Evolutionary conservation across 2,329 filamentous ascomycete species (phyloP).

Genomic region (Fusarium ambrosium): DNA sequence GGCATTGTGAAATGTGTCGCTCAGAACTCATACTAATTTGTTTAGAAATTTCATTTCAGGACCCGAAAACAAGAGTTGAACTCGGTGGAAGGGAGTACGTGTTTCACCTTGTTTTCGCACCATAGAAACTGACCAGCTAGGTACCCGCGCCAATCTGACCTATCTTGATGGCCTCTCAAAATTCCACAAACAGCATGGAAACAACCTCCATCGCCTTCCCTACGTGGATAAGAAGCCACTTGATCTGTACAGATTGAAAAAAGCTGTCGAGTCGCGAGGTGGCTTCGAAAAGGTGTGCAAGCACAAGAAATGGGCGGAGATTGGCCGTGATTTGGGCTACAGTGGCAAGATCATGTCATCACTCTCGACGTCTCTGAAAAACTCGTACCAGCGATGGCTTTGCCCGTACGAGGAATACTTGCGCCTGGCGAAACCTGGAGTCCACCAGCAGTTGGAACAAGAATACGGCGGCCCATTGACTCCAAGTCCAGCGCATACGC

Average conservation of each 20-base stretch:
- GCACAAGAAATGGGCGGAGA: constrained; percentile 98
- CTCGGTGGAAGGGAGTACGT: constrained; percentile 95
- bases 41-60: constrained; percentile 93
- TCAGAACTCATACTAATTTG: constrained; percentile 23
- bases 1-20: constrained; percentile 6
- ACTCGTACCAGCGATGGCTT: constrained; percentile 97
- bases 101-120: constrained; percentile 18
- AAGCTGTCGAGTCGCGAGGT: constrained; percentile 93
- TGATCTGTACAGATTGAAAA: constrained; percentile 95
- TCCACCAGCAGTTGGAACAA: constrained; percentile 94
- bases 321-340: constrained; percentile 95
- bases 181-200: constrained; percentile 97
- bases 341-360: constrained; percentile 99
- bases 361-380: constrained; percentile 95
- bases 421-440: constrained; percentile 88
- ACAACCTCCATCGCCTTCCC: constrained; percentile 91
- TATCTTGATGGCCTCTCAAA: constrained; percentile 96
- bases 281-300: constrained; percentile 98
- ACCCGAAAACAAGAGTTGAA: constrained; percentile 97
- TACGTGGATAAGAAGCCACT: constrained; percentile 98
- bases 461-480: constrained; percentile 95
- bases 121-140: constrained; percentile 63
- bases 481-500: constrained; percentile 76
- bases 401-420: constrained; percentile 97
- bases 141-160: constrained; percentile 93